These are phyloP conservation scores for Pseudocercospora crystallina DNA, from an alignment of 2,329 filamentous ascomycete species.

Conservation along the genomic window DNA sequence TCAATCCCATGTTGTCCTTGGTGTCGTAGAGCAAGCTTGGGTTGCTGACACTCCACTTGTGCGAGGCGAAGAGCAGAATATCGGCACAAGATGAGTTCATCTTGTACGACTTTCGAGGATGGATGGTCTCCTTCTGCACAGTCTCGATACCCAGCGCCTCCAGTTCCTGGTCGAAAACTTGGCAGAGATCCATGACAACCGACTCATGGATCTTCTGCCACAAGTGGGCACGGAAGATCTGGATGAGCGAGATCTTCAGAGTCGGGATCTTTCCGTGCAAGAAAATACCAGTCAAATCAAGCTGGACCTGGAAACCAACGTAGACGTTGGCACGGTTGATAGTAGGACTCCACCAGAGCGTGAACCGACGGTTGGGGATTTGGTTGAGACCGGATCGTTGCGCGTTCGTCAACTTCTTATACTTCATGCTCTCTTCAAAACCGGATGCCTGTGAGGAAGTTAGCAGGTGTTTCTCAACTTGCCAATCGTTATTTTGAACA, in stretches of 20 bases:
- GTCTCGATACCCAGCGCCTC: constrained; percentile 95
- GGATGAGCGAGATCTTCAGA: constrained; percentile 94
- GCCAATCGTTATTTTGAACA: too few species aligned
- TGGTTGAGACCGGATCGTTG: constrained; percentile 96
- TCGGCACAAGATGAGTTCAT: constrained; percentile 99
- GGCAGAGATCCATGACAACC: constrained; percentile 97
- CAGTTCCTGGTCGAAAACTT: constrained; percentile 96
- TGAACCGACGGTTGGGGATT: constrained; percentile 97
- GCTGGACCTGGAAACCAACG: constrained; percentile 97
- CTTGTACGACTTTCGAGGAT: constrained; percentile 99
- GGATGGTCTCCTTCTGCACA: constrained; percentile 98
- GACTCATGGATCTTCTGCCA: constrained; percentile 99
- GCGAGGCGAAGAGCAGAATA: constrained; percentile 91
- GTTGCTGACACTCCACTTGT: constrained; percentile 97
- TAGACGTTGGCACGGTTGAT: constrained; percentile 76
- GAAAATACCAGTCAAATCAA: constrained; percentile 98
- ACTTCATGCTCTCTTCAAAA: constrained; percentile 72
- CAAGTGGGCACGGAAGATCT: constrained; percentile 98
- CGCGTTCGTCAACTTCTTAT: constrained; percentile 98
- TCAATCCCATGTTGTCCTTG: constrained; percentile 90
- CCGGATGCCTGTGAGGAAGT: constrained; percentile 19
- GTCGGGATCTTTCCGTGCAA: constrained; percentile 98
- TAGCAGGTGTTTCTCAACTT: too few species aligned
- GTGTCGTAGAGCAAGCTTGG: constrained; percentile 94
- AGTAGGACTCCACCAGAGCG: constrained; percentile 83